These are phyloP conservation scores for Lentinus tigrinus DNA, from an alignment of 768 basidiomycete species.

Conservation along the genomic window DNA sequence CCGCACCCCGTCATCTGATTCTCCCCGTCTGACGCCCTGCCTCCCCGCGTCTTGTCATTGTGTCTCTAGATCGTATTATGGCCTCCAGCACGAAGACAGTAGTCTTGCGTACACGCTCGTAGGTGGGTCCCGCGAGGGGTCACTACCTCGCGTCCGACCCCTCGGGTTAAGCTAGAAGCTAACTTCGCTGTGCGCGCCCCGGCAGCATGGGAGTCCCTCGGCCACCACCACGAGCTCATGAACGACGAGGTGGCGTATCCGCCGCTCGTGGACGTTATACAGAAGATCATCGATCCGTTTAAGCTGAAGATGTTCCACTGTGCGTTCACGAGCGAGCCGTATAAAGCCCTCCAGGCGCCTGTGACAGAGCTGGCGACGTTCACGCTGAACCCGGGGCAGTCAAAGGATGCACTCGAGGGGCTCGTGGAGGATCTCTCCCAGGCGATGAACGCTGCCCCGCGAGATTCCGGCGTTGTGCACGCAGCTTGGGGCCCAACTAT, in stretches of 20 bases:
- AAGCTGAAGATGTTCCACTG: conserved; percentile 6
- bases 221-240: conserved; percentile 9
- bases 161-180: background rate
- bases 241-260: conserved; percentile 7
- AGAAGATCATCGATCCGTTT: background rate
- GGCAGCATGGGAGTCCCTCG: conserved; percentile 14
- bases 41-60: background rate
- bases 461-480: background rate
- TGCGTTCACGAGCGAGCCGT: conserved; percentile 10
- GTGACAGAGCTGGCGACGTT: conserved; percentile 12
- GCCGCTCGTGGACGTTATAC: background rate
- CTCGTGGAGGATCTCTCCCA: background rate
- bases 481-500: conserved; percentile 13
- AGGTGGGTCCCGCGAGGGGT: conserved; percentile 1
- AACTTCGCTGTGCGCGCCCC: background rate
- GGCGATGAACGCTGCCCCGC: background rate
- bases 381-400: conserved; percentile 6
- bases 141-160: no score
- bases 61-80: conserved; percentile 9
- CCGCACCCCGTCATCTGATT: background rate
- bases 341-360: conserved; percentile 12
- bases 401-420: background rate
- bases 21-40: background rate
- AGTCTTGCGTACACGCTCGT: conserved; percentile 8
- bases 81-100: conserved; percentile 16